Percentiles rank a stretch among this genome's conserved stretches.
phyloP scores from a whole-genome alignment of 148 eudicot genomes.

The Gaultheria prostrata region DNA sequence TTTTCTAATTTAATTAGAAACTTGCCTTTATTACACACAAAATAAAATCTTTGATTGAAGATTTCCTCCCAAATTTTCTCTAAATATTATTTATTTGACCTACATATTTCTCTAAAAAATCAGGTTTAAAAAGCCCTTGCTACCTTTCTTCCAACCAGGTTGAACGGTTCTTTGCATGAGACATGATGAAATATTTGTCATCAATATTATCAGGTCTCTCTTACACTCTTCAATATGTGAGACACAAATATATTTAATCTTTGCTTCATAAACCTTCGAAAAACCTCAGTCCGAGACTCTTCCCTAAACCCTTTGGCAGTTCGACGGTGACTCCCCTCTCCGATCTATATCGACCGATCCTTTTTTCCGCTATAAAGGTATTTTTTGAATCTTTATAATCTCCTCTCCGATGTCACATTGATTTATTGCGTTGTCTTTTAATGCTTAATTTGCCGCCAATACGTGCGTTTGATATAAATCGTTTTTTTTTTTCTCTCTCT shows the following conservation, averaged over 20 bases:
- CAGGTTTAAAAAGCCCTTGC: not conserved
- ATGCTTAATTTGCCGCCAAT: too few relatives aligned
- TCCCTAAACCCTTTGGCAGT: not conserved
- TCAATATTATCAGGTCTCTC: not conserved
- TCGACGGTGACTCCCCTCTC: not conserved
- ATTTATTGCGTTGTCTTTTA: too few relatives aligned
- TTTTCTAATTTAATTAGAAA: not conserved
- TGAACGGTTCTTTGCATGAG: not conserved
- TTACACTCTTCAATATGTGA: not conserved
- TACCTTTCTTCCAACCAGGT: not conserved
- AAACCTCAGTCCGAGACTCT: too few relatives aligned
- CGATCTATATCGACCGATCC: not conserved
- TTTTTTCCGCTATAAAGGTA: not conserved
- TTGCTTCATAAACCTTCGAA: not conserved
- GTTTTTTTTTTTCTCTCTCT: too few relatives aligned
- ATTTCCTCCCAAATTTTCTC: constrained; percentile 9
- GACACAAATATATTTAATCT: not conserved
- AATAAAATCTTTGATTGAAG: constrained; percentile 7
- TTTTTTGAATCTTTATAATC: too few relatives aligned
- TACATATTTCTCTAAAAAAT: not conserved
- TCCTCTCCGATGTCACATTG: too few relatives aligned
- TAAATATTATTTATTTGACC: not conserved
- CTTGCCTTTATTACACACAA: not conserved
- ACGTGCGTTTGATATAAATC: too few relatives aligned
- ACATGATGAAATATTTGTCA: not conserved